A percentile compares a stretch with the other conserved stretches of the same genome.
Evolutionary conservation across 768 basidiomycete genomes (phyloP).

Genomic region (Boletales sp.): DNA sequence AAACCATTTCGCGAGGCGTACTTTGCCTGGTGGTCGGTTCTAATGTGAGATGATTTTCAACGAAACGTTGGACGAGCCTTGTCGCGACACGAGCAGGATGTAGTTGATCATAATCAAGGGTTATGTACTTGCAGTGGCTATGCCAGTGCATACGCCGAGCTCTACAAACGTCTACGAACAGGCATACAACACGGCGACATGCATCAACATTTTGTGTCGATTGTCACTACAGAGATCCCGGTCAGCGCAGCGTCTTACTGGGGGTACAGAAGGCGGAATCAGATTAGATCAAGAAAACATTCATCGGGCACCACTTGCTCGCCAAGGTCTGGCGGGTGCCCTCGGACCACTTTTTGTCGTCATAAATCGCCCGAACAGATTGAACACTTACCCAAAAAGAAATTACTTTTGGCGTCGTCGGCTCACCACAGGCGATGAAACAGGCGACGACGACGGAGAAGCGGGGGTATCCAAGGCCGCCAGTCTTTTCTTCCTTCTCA

Average conservation of each 20-base stretch:
- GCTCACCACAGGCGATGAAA: not conserved
- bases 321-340: constrained; percentile 45
- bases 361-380: constrained; percentile 40
- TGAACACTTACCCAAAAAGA: constrained; percentile 16
- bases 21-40: constrained; percentile 59
- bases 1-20: constrained; percentile 96
- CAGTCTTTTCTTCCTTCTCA: constrained; percentile 33
- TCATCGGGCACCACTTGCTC: constrained; percentile 51
- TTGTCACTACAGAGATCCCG: not conserved
- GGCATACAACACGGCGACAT: not conserved
- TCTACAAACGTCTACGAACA: no score
- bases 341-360: constrained; percentile 74
- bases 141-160: constrained; percentile 4
- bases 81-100: constrained; percentile 88
- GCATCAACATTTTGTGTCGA: not conserved
- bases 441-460: not conserved
- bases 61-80: constrained; percentile 51
- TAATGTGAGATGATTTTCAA: constrained; percentile 8
- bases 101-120: constrained; percentile 73
- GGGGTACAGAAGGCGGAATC: constrained; percentile 35
- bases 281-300: constrained; percentile 90
- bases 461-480: not conserved
- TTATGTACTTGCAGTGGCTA: constrained; percentile 23
- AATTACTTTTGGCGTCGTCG: constrained; percentile 15
- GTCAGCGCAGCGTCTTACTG: constrained; percentile 7